Conservation (phyloP, 257 asterid genomes). For the Phtheirospermum japonicum region DNA sequence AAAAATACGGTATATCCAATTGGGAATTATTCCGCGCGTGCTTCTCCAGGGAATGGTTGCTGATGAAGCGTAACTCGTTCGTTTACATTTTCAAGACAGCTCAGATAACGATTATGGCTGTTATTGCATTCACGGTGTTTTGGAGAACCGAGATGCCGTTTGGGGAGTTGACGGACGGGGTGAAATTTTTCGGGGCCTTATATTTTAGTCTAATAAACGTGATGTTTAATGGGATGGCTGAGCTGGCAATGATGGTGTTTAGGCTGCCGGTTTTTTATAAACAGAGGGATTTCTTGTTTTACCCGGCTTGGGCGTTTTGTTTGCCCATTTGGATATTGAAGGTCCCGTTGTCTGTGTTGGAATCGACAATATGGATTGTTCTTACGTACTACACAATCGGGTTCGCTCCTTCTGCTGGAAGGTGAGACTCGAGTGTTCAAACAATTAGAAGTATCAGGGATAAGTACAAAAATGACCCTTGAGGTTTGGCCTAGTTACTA, state of each 20-base stretch:
- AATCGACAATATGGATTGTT: conserved; percentile 39
- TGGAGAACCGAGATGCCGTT: conserved; percentile 41
- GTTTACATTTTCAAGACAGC: conserved; percentile 39
- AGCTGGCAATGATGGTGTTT: conserved; percentile 36
- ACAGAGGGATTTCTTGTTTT: conserved; percentile 48
- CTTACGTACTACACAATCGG: conserved; percentile 52
- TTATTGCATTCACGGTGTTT: conserved; percentile 40
- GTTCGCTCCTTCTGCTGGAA: conserved; percentile 43
- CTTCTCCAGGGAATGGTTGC: conserved; percentile 44
- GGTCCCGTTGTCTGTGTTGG: conserved; percentile 38
- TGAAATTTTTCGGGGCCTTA: conserved; percentile 42
- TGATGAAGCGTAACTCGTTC: conserved; percentile 46
- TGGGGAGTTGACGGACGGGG: conserved; percentile 38
- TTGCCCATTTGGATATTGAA: conserved; percentile 44
- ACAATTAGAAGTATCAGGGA: too few relatives aligned
- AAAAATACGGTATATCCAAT: conserved; percentile 42
- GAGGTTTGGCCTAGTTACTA: too few relatives aligned
- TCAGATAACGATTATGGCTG: conserved; percentile 36
- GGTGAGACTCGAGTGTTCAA: too few relatives aligned
- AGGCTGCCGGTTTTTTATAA: conserved; percentile 51
- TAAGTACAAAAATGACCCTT: too few relatives aligned
- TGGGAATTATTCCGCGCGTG: conserved; percentile 40
- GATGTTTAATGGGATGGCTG: conserved; percentile 52
- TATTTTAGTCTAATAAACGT: conserved; percentile 34
- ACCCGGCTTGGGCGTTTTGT: conserved; percentile 54